phyloP scores from a whole-genome alignment of 352 stramenopile species.

The Pythium scleroteichum region DNA sequence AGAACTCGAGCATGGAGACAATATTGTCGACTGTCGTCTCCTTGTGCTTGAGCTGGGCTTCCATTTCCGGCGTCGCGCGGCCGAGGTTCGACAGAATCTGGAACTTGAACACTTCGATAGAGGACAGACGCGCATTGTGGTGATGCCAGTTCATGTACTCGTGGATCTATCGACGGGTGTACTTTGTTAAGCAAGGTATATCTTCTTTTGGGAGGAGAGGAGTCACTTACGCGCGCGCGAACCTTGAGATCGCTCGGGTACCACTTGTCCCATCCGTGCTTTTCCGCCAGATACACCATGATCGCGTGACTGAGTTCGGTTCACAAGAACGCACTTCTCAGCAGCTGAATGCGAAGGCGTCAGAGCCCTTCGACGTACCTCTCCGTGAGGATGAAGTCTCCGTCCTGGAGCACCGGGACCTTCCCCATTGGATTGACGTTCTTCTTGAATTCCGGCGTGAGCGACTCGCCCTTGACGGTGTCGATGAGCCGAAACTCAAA shows the following conservation, averaged over 20 bases:
- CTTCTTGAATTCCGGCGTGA: constrained; percentile 48
- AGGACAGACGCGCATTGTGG: constrained; percentile 61
- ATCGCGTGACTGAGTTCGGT: constrained; percentile 51
- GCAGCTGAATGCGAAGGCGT: not conserved
- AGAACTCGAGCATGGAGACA: constrained; percentile 69
- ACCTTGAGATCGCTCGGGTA: constrained; percentile 63
- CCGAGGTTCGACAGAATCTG: constrained; percentile 62
- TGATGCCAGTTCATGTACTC: constrained; percentile 85
- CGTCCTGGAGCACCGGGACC: constrained; percentile 69
- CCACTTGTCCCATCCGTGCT: constrained; percentile 64
- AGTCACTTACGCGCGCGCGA: constrained; percentile 48
- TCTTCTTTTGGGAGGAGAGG: not conserved
- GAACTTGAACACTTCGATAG: constrained; percentile 67
- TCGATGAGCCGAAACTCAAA: constrained; percentile 64
- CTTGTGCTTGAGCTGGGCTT: constrained; percentile 52
- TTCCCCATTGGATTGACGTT: constrained; percentile 61
- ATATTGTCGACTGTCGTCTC: constrained; percentile 55
- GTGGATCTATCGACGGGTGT: constrained; percentile 47
- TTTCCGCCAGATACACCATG: constrained; percentile 72
- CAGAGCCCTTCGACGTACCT: constrained; percentile 31
- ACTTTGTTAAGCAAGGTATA: not conserved
- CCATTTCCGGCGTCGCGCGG: constrained; percentile 41
- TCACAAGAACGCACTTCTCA: not conserved
- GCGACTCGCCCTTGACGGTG: constrained; percentile 48
- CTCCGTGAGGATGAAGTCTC: constrained; percentile 65